A percentile compares a stretch with the other conserved stretches of the same genome.
Evolutionary conservation across 768 basidiomycete genomes (phyloP).

Genomic region (Saitozyma sp.): DNA sequence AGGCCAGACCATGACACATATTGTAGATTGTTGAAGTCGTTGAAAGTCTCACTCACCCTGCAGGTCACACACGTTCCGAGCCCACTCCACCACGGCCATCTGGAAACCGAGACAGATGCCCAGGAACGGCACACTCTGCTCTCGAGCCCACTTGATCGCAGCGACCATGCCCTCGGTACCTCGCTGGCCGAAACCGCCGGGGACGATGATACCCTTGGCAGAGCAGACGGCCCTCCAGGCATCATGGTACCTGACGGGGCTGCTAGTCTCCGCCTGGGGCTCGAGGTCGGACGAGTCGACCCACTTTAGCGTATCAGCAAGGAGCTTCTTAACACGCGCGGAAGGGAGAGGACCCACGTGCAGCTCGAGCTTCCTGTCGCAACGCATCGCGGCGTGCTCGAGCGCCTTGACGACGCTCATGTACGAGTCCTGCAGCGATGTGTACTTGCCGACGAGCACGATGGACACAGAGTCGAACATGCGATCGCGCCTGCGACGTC

Average conservation of each 20-base stretch:
- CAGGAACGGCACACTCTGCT: slow-evolving; percentile 90
- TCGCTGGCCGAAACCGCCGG: slow-evolving; percentile 90
- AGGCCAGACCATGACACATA: too few species aligned
- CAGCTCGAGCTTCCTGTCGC: slow-evolving; percentile 76
- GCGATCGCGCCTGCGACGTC: slow-evolving; percentile 74
- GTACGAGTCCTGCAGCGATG: slow-evolving; percentile 93
- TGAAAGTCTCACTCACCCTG: slow-evolving; percentile 15
- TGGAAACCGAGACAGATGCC: slow-evolving; percentile 99
- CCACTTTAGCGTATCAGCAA: slow-evolving; percentile 63
- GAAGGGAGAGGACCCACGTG: slow-evolving; percentile 65
- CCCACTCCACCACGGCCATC: slow-evolving; percentile 93
- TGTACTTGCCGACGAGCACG: slow-evolving; percentile 95
- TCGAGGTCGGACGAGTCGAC: slow-evolving; percentile 94
- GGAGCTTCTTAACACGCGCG: not conserved
- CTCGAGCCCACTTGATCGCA: slow-evolving; percentile 95
- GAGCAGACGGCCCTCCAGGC: slow-evolving; percentile 91
- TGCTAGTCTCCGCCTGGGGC: slow-evolving; percentile 69
- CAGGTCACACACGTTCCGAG: slow-evolving; percentile 74
- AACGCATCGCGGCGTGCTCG: slow-evolving; percentile 93
- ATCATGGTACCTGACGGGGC: slow-evolving; percentile 88
- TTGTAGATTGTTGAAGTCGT: too few species aligned
- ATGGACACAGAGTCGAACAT: slow-evolving; percentile 85
- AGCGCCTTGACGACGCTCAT: slow-evolving; percentile 97
- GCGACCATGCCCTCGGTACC: slow-evolving; percentile 97
- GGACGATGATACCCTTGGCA: slow-evolving; percentile 90